Base-by-base conservation (phyloP, 1,284 basidiomycete genomes). In the Anthracocystis panici-leucophaei region DNA sequence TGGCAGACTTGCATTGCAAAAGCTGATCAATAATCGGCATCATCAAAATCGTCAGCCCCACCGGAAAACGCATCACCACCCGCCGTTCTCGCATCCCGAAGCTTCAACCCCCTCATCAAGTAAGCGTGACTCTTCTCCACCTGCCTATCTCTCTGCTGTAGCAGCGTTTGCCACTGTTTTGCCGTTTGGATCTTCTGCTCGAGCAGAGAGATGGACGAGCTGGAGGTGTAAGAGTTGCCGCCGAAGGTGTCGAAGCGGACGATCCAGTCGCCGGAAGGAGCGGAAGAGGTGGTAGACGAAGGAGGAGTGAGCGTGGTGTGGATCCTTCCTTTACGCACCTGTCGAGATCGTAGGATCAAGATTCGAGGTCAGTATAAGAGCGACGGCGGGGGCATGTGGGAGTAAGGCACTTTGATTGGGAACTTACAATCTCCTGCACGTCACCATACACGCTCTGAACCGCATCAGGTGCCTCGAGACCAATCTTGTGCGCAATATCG, bases 391-490 rank as follows among this genome's bases (percentile, higher is more conserved):
- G 3, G 35, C 14, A 16, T 14, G 11, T 11, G 20, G 25, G 23
- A n/a, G 1, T 14, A 16, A 16, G 3, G 27, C 27, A 27, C 27
- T 27, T 3, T 27, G 27, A 7, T 27, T 16, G 18, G 11, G 9
- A 29, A 84, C 88, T 59, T 69, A 93, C 92, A 91, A 94, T 93
- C 81, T 88, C 89, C 7, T 91, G 80, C 33, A 94, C 86, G 48
- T 92, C 82, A 5, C 86, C 86, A 31, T 90, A 87, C 12, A 92
- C 90, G 44, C 88, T 88, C 31, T 88, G 88, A 48, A 53, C 49
- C 1, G 57, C 55, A 31, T 61, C 89, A 87, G 88, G 86, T 42
- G 91, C 88, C 14, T 51, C 25, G 18, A 52, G 9, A 33, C 89
- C 89, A 48, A 92, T 88, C 12, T 88, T 88, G 25, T 87, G 87